Conservation (phyloP, 1,284 basidiomycete genomes). For the Cryptococcus neoformans region DNA sequence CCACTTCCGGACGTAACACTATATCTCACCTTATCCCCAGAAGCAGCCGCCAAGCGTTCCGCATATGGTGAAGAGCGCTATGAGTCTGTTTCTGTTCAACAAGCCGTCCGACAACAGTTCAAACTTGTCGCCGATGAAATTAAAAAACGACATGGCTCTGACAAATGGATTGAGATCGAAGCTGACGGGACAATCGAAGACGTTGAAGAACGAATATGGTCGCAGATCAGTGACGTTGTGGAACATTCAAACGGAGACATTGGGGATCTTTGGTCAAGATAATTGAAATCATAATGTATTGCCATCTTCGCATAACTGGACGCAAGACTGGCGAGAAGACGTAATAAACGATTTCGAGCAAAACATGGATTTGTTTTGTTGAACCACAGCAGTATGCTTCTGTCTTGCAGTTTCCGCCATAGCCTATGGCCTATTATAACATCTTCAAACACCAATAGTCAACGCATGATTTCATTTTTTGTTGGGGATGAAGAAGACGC, state of each 20-base stretch:
- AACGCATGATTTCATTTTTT: no score
- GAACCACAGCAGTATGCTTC: neutral
- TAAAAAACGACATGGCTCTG: conserved; percentile 27
- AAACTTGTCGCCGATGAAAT: conserved; percentile 57
- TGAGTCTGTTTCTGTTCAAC: conserved; percentile 74
- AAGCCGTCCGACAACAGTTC: conserved; percentile 64
- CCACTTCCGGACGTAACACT: conserved; percentile 85
- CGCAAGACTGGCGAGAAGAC: no score
- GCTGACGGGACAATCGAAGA: conserved; percentile 59
- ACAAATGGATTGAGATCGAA: conserved; percentile 63
- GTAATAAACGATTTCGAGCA: no score
- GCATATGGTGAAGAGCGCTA: conserved; percentile 91
- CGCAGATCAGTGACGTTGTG: conserved; percentile 41
- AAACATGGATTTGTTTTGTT: no score
- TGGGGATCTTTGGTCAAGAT: conserved; percentile 9
- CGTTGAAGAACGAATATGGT: conserved; percentile 62
- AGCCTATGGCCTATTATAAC: no score
- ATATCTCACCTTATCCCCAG: conserved; percentile 79
- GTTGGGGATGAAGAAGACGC: no score
- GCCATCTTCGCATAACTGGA: no score
- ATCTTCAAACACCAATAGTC: no score
- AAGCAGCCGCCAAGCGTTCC: conserved; percentile 66
- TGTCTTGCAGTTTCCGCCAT: no score
- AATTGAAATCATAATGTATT: neutral
- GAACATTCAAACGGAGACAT: neutral